Conservation (phyloP, 179 eudicot species). For the Beta corolliflora region DNA sequence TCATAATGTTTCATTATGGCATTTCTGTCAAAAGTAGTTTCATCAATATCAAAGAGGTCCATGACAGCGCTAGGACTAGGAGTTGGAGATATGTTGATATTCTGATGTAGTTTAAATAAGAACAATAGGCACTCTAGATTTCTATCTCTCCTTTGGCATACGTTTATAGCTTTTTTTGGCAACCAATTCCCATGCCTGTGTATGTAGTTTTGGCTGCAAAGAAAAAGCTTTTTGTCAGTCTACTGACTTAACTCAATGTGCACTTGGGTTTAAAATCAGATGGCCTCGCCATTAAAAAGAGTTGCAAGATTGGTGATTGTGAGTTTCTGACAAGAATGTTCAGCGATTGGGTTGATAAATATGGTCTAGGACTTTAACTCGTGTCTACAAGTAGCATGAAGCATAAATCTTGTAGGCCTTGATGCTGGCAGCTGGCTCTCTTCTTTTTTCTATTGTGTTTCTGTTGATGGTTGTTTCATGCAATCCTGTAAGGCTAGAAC, state of each 20-base stretch:
- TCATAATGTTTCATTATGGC: neutral
- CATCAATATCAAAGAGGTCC: neutral
- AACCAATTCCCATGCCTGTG: neutral
- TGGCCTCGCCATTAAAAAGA: neutral
- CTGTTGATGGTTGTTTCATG: neutral
- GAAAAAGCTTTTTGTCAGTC: neutral
- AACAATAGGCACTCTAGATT: neutral
- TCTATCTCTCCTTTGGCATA: neutral
- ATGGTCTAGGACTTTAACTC: neutral
- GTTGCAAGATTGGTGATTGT: neutral
- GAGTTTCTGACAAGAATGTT: neutral
- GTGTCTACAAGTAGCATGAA: neutral
- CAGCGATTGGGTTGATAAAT: neutral
- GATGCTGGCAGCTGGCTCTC: neutral
- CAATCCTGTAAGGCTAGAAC: neutral
- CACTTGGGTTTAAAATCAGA: neutral
- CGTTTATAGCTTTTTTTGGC: neutral
- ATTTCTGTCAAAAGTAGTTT: neutral
- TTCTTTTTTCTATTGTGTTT: neutral
- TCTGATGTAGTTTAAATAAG: neutral
- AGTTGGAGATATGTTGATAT: neutral
- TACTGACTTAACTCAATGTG: neutral
- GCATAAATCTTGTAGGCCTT: neutral
- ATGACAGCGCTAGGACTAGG: neutral
- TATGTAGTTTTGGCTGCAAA: constrained; percentile 3